These are phyloP conservation scores for Cladophialophora psammophila DNA, from an alignment of 2,329 filamentous ascomycete species.

Conservation along the genomic window DNA sequence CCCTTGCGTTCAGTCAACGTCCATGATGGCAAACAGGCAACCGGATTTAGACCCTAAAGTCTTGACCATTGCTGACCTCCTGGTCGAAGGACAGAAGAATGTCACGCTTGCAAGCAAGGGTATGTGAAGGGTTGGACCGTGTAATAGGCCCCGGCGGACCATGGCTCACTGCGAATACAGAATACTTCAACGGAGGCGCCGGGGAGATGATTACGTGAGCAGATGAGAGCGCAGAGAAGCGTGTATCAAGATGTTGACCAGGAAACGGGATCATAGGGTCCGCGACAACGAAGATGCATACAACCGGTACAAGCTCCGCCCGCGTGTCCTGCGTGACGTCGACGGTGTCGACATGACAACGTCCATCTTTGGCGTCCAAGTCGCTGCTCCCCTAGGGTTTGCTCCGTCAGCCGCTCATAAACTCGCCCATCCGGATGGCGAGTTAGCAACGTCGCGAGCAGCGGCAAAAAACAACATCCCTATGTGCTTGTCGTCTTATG, in stretches of 20 bases:
- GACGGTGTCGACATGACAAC: constrained; percentile 47
- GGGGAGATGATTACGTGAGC: not conserved
- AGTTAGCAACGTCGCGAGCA: constrained; percentile 58
- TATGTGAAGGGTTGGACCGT: too few relatives aligned
- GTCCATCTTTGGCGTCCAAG: constrained; percentile 43
- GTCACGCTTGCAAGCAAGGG: too few relatives aligned
- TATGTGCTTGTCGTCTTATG: constrained; percentile 59
- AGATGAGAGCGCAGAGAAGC: not conserved
- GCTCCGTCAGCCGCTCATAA: constrained; percentile 49
- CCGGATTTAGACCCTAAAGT: too few relatives aligned
- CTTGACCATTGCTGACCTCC: too few relatives aligned
- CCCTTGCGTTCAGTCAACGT: too few relatives aligned
- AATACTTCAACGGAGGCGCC: not conserved
- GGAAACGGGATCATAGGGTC: not conserved
- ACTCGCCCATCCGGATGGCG: constrained; percentile 51
- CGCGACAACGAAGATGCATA: not conserved
- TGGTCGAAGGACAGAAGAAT: too few relatives aligned
- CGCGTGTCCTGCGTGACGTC: constrained; percentile 54
- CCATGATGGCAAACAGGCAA: too few relatives aligned
- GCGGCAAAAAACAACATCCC: constrained; percentile 52
- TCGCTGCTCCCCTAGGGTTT: constrained; percentile 51
- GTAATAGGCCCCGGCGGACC: too few relatives aligned
- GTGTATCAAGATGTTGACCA: too few relatives aligned
- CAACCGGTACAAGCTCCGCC: constrained; percentile 47
- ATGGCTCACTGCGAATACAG: not conserved